Conservation (phyloP, 2,329 filamentous ascomycete species). For the Xylaria sp. region DNA sequence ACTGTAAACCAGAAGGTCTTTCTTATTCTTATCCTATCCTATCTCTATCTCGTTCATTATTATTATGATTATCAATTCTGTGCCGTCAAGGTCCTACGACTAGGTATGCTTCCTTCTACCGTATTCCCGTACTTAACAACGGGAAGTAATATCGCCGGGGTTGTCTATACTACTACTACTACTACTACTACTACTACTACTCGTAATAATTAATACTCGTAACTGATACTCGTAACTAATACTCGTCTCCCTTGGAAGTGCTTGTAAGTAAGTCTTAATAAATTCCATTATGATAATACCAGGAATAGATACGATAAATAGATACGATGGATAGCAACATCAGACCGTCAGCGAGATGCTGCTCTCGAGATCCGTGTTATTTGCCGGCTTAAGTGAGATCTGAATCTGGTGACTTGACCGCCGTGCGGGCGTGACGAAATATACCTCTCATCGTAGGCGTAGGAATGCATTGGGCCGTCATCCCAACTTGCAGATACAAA, state of each 20-base stretch:
- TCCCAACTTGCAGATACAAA: neutral
- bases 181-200: too few species aligned
- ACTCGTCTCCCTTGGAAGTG: too few species aligned
- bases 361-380: neutral
- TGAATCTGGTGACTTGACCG: neutral
- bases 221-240: too few species aligned
- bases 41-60: neutral
- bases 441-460: neutral
- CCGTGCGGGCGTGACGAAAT: neutral
- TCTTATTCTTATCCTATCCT: neutral
- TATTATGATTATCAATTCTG: neutral
- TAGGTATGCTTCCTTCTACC: neutral
- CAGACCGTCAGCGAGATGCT: neutral
- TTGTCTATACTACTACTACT: too few species aligned
- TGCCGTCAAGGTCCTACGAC: neutral
- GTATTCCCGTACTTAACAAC: too few species aligned
- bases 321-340: neutral
- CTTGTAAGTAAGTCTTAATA: too few species aligned
- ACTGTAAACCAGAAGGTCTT: neutral
- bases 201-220: too few species aligned
- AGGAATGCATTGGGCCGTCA: neutral
- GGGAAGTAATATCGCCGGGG: too few species aligned
- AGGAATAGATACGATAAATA: too few species aligned
- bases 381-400: neutral
- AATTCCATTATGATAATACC: too few species aligned